Percentiles rank a stretch among this genome's conserved stretches.
phyloP scores from a whole-genome alignment of 2,329 filamentous ascomycete genomes.

The Didymosphaeria variabile region DNA sequence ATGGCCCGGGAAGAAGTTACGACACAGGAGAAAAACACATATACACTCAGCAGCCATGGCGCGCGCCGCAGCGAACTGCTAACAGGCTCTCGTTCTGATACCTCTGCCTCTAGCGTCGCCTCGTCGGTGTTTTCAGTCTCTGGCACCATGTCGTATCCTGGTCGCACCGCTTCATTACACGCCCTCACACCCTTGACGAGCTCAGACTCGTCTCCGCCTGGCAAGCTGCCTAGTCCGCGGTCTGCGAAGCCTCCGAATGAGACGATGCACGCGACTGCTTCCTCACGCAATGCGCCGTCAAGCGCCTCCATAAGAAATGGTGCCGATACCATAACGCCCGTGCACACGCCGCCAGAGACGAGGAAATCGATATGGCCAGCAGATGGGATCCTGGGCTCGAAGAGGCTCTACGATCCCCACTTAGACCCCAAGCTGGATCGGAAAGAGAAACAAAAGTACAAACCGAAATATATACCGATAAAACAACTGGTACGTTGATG shows the following conservation, averaged over 20 bases:
- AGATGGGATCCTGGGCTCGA: conserved; percentile 65
- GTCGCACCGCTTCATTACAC: conserved; percentile 62
- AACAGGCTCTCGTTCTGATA: conserved; percentile 75
- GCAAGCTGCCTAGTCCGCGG: conserved; percentile 65
- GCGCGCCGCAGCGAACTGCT: conserved; percentile 67
- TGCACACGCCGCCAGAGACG: conserved; percentile 54
- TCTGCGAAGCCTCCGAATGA: conserved; percentile 52
- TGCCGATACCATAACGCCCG: conserved; percentile 56
- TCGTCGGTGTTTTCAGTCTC: conserved; percentile 75
- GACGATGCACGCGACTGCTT: conserved; percentile 43
- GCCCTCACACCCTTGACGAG: conserved; percentile 73
- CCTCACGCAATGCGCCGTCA: conserved; percentile 43
- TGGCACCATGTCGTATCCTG: conserved; percentile 63
- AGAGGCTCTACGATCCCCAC: conserved; percentile 67
- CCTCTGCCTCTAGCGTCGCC: conserved; percentile 73
- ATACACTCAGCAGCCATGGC: conserved; percentile 42
- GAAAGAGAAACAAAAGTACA: conserved; percentile 56
- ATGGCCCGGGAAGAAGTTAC: conserved; percentile 22
- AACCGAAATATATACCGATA: conserved; percentile 57
- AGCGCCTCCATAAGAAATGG: conserved; percentile 51
- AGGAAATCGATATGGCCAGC: conserved; percentile 60
- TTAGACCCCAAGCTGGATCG: conserved; percentile 8
- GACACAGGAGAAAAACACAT: conserved; percentile 22
- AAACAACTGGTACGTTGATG: conserved; percentile 48
- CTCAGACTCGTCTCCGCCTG: conserved; percentile 70